Evolutionary conservation across 352 stramenopile species (phyloP), one percentile per base, ranked within the genome.

Genomic region (Globisporangium nodosum): DNA sequence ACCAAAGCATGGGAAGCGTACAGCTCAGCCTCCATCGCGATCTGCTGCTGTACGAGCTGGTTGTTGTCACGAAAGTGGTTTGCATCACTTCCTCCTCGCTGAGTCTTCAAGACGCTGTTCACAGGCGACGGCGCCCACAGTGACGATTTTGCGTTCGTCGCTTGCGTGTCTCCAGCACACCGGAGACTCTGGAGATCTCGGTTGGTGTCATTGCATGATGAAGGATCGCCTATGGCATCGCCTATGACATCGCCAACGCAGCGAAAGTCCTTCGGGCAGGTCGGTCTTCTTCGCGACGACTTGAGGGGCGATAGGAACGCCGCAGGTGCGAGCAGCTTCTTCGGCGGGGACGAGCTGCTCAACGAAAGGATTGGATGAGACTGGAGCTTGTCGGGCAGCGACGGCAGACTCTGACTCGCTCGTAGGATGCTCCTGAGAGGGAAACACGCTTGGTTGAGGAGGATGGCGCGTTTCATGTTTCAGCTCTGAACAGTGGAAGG

Each of bases 291-390:
- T 27, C 43, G 31, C 16, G 61, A 52, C 1, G 24, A 30, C 58
- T 80, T 80, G 11, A 78, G 49, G 31, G 66, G 67, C 5, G 71
- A 78, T 20, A 80, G 62, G 54, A 68, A 60, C 15, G 66, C 49
- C 0, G 61, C 60, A n/a, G 60, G 21, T 46, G 53, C 48, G 48
- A 60, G n/a, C 3, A n/a, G 62, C 64, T 73, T 75, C n/a, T 35
- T 13, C 20, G 24, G 61, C n/a, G 57, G 57, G 3, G 27, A 31
- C 16, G 33, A 30, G 4, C 3, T 21, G 50, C 21, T 47, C n/a
- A 46, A 16, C 9, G 50, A 13, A 33, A 16, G 18, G 18, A 11
- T 24, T 5, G 0, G 5, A 3, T 9, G 30, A 20, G 35, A 48
- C 42, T 48, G 42, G 18, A 48, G 33, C 8, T 35, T 49, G 33